Evolutionary conservation across 106 monocot species (phyloP).

Genomic region (Cymbidium sinense): DNA sequence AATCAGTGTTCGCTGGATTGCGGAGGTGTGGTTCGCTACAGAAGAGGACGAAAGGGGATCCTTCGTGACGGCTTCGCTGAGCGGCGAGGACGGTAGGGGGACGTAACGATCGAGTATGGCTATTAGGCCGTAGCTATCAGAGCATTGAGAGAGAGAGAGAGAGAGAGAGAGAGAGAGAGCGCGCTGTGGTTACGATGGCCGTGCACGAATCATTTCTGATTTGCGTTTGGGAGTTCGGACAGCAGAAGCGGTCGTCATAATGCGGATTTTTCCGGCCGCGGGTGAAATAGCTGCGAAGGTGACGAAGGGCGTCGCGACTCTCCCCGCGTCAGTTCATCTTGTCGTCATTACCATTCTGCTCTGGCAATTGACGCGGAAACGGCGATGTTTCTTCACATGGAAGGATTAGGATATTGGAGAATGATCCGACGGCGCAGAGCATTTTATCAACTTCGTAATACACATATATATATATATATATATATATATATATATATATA

Average conservation of each 20-base stretch:
- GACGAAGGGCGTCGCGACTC: not conserved
- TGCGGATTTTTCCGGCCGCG: not conserved
- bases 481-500: too few relatives aligned
- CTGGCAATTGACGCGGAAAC: not conserved
- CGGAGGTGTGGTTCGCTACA: too few relatives aligned
- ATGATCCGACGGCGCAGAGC: too few relatives aligned
- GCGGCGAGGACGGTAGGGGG: not conserved
- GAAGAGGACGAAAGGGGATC: not conserved
- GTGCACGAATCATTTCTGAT: not conserved
- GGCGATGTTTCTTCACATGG: too few relatives aligned
- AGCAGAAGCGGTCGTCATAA: not conserved
- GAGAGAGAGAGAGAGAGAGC: not conserved
- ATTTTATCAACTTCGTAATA: too few relatives aligned
- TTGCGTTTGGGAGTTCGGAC: not conserved
- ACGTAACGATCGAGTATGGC: not conserved
- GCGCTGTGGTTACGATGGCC: not conserved
- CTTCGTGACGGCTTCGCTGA: slow-evolving; percentile 1
- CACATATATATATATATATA: too few relatives aligned
- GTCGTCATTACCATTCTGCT: not conserved
- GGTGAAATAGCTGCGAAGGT: slow-evolving; percentile 2
- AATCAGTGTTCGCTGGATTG: too few relatives aligned
- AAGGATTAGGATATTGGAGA: too few relatives aligned
- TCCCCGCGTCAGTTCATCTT: not conserved
- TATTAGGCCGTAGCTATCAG: not conserved
- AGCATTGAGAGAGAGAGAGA: too few relatives aligned